Conservation (phyloP, 176 grass and related monocot species). For the Juncus inflexus region DNA sequence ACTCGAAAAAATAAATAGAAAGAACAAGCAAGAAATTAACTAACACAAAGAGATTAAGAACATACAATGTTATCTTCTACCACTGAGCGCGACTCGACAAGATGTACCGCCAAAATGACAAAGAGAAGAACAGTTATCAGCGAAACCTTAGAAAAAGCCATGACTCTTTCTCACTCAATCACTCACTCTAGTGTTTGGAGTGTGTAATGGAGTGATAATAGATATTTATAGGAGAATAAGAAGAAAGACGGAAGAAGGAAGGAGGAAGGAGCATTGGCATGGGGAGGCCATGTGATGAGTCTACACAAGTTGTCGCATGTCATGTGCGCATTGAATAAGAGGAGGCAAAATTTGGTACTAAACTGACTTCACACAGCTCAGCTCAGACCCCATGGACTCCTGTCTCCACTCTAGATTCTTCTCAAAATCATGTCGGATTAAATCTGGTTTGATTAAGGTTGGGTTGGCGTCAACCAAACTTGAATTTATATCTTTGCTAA, state of each 20-base stretch:
- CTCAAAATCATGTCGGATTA: no score
- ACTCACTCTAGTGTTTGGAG: not conserved
- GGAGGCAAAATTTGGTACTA: not conserved
- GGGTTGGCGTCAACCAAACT: no score
- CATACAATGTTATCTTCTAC: constrained; percentile 21
- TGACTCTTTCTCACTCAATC: constrained; percentile 7
- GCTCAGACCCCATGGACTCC: no score
- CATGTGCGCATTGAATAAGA: constrained; percentile 20
- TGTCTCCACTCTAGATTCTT: no score
- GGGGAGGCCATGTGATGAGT: constrained; percentile 18
- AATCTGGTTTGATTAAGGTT: no score
- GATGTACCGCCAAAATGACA: constrained; percentile 6
- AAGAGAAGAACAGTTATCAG: constrained; percentile 18
- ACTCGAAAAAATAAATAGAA: not conserved
- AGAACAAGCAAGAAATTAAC: not conserved
- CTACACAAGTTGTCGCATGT: constrained; percentile 1
- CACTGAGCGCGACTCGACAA: constrained; percentile 11
- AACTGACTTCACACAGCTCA: not conserved
- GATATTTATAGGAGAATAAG: not conserved
- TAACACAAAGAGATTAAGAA: not conserved
- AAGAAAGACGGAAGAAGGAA: not conserved
- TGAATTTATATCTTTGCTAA: no score
- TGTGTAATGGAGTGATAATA: not conserved
- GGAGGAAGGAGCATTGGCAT: constrained; percentile 10
- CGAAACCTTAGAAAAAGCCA: constrained; percentile 23